phyloP scores from a whole-genome alignment of 192 early-diverging fungal genomes.

The Backusella sp. region DNA sequence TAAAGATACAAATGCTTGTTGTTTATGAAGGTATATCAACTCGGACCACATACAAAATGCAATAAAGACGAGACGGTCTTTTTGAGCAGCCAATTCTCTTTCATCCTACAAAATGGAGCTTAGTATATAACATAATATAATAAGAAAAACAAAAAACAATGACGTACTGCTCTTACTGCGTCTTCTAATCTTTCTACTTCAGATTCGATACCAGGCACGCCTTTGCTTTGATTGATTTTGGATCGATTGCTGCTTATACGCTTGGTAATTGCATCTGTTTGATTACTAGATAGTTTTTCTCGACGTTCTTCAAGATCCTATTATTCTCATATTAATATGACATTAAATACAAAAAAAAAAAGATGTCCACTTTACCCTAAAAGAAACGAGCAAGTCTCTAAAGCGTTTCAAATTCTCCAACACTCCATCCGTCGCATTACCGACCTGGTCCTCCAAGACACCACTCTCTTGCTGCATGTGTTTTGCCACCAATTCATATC shows the following conservation, averaged over 20 bases:
- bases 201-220: constrained; percentile 39
- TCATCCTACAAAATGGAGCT: constrained; percentile 41
- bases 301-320: constrained; percentile 49
- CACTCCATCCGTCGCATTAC: constrained; percentile 43
- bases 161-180: constrained; percentile 39
- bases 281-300: constrained; percentile 45
- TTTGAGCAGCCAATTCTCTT: constrained; percentile 46
- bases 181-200: constrained; percentile 38
- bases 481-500: constrained; percentile 47
- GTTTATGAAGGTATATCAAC: constrained; percentile 60
- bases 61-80: constrained; percentile 41
- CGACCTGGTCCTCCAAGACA: constrained; percentile 40
- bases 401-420: constrained; percentile 63
- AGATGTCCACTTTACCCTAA: constrained; percentile 37
- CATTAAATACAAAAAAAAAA: not conserved
- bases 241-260: constrained; percentile 50
- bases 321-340: not conserved
- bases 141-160: not conserved
- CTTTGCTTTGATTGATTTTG: constrained; percentile 45
- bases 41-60: constrained; percentile 60
- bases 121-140: not conserved
- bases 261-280: constrained; percentile 51
- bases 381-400: constrained; percentile 62
- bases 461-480: constrained; percentile 44
- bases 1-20: constrained; percentile 54